Evolutionary conservation across 306 rosid species (phyloP), one percentile per base, ranked within the genome.

Genomic region (Heteromeles arbutifolia): DNA sequence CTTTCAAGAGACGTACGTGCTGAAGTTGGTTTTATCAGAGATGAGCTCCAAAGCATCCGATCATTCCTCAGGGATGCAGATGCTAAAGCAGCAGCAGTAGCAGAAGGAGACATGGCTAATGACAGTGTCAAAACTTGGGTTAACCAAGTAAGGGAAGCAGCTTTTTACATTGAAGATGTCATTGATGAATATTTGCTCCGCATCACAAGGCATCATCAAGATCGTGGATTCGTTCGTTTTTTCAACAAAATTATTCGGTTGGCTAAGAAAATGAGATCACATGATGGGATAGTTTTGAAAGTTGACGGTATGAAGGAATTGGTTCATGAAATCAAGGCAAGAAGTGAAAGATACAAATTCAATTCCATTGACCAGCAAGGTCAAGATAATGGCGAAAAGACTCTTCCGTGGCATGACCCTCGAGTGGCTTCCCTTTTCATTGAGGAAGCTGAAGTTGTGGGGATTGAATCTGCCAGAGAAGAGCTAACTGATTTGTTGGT

Each of bases 391-490:
- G 37, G 72, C 18, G 32, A 52, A 25, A 6, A 57, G 44, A 52
- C 41, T 24, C 4, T 22, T 19, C 32, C 3, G 17, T 50, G 69
- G 78, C 34, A 32, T 32, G 73, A 79, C 57, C 67, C 78, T 65
- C 26, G 61, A 32, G 6, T 64, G 56, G 67, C 43, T 25, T 72
- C 73, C 2, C 65, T 48, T 72, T 79, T 72, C 73, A 41, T 39
- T 13, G 58, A 14, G 25, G 77, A 72, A 21, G 9, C 67, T 54
- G 53, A 79, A 65, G 50, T 79, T 1, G 74, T 72, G 24, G 82
- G 73, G 34, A 0, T 72, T 50, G 72, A 78, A 19, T 64, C 82
- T 34, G 29, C 57, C 22, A 72, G 58, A 78, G 32, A 65, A 34
- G 59, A 72, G 56, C 32, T 78, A 18, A 65, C 54, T 5, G 15